Conservation (phyloP, 2,329 filamentous ascomycete genomes). For the Pseudocercospora fijiensis region DNA sequence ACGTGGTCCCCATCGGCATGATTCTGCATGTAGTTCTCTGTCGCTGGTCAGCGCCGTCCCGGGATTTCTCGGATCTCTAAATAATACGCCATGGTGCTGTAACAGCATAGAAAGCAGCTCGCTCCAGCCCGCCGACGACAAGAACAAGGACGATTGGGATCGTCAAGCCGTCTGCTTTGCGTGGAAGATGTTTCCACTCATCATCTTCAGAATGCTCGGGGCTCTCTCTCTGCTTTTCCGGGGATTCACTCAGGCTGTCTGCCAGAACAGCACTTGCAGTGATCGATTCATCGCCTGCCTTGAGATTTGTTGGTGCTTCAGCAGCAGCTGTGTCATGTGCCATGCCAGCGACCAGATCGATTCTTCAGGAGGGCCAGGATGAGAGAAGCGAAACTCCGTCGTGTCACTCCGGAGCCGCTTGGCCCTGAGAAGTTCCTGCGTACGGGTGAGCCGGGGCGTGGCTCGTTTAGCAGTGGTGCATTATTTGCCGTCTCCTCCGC, state of each 20-base stretch:
- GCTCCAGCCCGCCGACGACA: slow-evolving; percentile 13
- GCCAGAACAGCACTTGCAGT: neutral
- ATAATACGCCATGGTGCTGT: slow-evolving; percentile 18
- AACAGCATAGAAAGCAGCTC: slow-evolving; percentile 16
- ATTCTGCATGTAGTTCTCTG: slow-evolving; percentile 23
- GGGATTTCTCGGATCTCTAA: neutral
- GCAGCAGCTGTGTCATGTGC: neutral
- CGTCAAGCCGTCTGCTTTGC: slow-evolving; percentile 42
- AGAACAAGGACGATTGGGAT: slow-evolving; percentile 13
- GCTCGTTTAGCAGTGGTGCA: neutral
- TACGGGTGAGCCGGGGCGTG: neutral
- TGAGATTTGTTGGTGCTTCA: neutral
- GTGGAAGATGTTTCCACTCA: slow-evolving; percentile 40
- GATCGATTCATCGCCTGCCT: neutral
- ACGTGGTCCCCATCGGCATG: neutral
- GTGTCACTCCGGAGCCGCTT: neutral
- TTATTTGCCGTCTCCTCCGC: neutral
- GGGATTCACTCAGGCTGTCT: neutral
- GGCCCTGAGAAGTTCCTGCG: neutral
- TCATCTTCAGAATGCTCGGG: neutral
- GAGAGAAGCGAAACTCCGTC: neutral
- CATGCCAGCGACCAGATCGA: neutral
- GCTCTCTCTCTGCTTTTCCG: neutral
- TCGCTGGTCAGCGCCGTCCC: neutral
- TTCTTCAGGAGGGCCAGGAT: neutral